These are phyloP conservation scores for Penicillium herquei DNA, from an alignment of 495 filamentous ascomycete species.

Conservation along the genomic window DNA sequence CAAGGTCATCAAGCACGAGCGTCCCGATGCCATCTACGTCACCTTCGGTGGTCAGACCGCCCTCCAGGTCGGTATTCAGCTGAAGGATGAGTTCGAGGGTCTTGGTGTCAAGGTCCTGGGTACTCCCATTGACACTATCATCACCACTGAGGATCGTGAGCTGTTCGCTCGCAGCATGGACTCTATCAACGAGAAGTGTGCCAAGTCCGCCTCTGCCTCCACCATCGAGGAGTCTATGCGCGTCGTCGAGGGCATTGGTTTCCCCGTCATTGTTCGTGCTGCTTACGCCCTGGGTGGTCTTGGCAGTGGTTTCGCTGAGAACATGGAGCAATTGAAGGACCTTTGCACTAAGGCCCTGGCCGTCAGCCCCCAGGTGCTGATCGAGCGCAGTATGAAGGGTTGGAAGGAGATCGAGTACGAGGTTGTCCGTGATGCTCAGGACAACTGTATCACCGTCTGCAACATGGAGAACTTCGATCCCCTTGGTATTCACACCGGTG, in stretches of 20 bases:
- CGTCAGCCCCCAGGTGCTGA: constrained; percentile 91
- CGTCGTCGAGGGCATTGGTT: constrained; percentile 85
- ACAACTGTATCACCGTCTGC: constrained; percentile 99
- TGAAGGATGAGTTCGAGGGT: constrained; percentile 90
- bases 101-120: constrained; percentile 92
- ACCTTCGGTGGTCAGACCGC: constrained; percentile 98
- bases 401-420: constrained; percentile 99
- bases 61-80: constrained; percentile 88
- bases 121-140: constrained; percentile 96
- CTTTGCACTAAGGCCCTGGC: constrained; percentile 95
- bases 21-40: constrained; percentile 93
- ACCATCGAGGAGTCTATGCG: constrained; percentile 79
- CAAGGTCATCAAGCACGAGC: constrained; percentile 93
- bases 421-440: constrained; percentile 89
- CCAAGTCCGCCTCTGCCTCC: constrained; percentile 90
- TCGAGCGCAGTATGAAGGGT: constrained; percentile 98
- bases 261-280: constrained; percentile 94
- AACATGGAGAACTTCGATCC: constrained; percentile 99
- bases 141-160: constrained; percentile 96
- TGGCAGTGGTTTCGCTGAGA: constrained; percentile 91
- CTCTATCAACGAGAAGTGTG: constrained; percentile 95
- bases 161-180: constrained; percentile 98
- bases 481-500: constrained; percentile 95
- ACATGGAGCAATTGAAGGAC: constrained; percentile 80
- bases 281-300: constrained; percentile 95